Percentiles rank a stretch among this genome's conserved stretches.
Conservation (phyloP, 23 red algal genomes). For the Cyanidiococcus yangmingshanensis region DNA sequence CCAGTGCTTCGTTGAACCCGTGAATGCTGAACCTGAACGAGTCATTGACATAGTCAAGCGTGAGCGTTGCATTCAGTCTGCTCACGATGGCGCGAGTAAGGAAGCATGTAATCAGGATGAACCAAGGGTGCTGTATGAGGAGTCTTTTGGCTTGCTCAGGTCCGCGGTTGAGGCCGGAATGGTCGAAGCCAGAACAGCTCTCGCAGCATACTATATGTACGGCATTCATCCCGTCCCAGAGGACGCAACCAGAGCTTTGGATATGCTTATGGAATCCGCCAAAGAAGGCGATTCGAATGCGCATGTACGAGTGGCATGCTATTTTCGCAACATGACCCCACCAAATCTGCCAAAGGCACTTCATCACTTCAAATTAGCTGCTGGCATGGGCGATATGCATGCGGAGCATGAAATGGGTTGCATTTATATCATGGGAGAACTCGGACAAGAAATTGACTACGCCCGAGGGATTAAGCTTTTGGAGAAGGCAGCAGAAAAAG, state of each 20-base stretch:
- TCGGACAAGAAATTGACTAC: conserved; percentile 23
- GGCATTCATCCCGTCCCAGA: not conserved
- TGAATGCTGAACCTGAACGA: not conserved
- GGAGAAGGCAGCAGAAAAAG: conserved; percentile 32
- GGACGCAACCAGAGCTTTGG: not conserved
- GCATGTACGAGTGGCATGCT: not conserved
- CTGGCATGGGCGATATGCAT: conserved; percentile 47
- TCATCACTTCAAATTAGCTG: conserved; percentile 40
- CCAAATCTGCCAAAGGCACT: conserved; percentile 26
- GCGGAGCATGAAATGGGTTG: conserved; percentile 54
- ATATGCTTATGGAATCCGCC: not conserved
- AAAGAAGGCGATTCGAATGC: not conserved
- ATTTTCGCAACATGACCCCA: not conserved
- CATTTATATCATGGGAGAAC: conserved; percentile 37
- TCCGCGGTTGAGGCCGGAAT: not conserved
- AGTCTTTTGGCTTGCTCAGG: not conserved
- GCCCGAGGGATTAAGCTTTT: conserved; percentile 28
- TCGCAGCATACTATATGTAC: not conserved
- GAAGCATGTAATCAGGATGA: not conserved
- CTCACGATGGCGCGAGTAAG: not conserved
- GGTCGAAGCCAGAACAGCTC: conserved; percentile 1
- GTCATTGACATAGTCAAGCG: not conserved
- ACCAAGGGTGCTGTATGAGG: not conserved
- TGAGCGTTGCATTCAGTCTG: not conserved
- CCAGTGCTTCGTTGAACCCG: not conserved